These are phyloP conservation scores for Hypocreales sp. DNA, from an alignment of 2,329 filamentous ascomycete species.

Conservation along the genomic window DNA sequence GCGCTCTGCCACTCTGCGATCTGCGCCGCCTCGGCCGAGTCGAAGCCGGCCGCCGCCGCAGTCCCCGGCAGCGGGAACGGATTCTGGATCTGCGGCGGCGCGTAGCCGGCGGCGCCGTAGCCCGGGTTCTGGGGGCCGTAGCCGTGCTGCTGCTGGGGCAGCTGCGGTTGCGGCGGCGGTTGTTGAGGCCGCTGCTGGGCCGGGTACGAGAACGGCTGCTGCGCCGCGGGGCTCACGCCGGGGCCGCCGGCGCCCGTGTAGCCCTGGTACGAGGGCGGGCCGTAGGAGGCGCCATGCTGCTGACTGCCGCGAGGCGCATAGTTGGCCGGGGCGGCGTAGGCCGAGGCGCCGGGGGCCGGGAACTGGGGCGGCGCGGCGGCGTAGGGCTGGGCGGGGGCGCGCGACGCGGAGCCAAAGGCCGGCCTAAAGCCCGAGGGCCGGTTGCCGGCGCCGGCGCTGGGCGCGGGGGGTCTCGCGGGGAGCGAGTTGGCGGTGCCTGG, in stretches of 20 bases:
- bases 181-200: neutral
- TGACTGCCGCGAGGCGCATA: neutral
- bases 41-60: constrained; percentile 28
- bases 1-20: constrained; percentile 93
- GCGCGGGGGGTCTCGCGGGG: constrained; percentile 60
- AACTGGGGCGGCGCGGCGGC: constrained; percentile 11
- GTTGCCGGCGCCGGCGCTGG: constrained; percentile 12
- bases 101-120: constrained; percentile 28
- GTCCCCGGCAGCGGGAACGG: constrained; percentile 55
- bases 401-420: constrained; percentile 28
- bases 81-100: constrained; percentile 59
- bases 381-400: constrained; percentile 22
- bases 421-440: constrained; percentile 24
- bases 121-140: constrained; percentile 11
- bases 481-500: constrained; percentile 54
- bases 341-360: constrained; percentile 12
- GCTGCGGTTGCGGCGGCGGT: constrained; percentile 2
- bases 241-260: too few relatives aligned
- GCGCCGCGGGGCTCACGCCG: too few relatives aligned
- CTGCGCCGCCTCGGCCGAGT: constrained; percentile 77
- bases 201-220: neutral
- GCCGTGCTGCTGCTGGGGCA: constrained; percentile 15
- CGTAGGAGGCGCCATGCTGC: constrained; percentile 1
- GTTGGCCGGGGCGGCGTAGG: neutral
- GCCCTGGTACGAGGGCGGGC: constrained; percentile 1